Percentiles rank a stretch among this genome's conserved stretches.
Evolutionary conservation across 345 rosid species (phyloP).

Genomic region (Ricinus communis): DNA sequence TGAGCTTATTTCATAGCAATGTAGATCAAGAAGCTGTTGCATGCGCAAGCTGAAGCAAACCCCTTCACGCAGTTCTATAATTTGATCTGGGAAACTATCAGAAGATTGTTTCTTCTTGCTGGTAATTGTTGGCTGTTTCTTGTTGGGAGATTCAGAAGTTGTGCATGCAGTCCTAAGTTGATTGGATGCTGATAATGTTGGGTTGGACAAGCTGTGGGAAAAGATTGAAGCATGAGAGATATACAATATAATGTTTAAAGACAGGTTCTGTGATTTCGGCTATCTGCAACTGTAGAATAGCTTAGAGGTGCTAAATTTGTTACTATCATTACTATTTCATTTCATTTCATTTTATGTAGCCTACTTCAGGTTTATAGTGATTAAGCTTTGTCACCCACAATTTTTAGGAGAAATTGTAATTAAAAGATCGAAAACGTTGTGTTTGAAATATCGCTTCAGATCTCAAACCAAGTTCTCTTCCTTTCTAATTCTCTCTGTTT

Average conservation of each 20-base stretch:
- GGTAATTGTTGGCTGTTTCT: conserved; percentile 3
- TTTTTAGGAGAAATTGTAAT: too few relatives aligned
- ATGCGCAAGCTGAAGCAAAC: conserved; percentile 41
- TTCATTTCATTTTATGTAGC: too few relatives aligned
- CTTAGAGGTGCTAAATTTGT: not conserved
- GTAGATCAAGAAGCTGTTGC: conserved; percentile 45
- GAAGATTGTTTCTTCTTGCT: conserved; percentile 7
- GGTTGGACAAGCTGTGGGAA: not conserved
- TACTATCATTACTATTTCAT: too few relatives aligned
- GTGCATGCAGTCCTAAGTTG: not conserved
- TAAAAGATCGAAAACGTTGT: too few relatives aligned
- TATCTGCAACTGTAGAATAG: not conserved
- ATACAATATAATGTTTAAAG: not conserved
- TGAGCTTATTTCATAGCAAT: conserved; percentile 51
- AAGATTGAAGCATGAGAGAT: not conserved
- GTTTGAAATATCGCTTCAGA: too few relatives aligned
- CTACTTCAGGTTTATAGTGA: not conserved
- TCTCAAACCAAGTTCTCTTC: too few relatives aligned
- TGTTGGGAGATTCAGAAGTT: not conserved
- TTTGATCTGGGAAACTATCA: not conserved
- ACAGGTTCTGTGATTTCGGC: not conserved
- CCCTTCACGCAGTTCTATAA: not conserved
- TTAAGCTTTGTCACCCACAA: not conserved
- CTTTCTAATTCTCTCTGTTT: too few relatives aligned
- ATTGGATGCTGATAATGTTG: not conserved